Conservation (phyloP, 2,329 filamentous ascomycete genomes). For the Endoconidiophora laricicola region DNA sequence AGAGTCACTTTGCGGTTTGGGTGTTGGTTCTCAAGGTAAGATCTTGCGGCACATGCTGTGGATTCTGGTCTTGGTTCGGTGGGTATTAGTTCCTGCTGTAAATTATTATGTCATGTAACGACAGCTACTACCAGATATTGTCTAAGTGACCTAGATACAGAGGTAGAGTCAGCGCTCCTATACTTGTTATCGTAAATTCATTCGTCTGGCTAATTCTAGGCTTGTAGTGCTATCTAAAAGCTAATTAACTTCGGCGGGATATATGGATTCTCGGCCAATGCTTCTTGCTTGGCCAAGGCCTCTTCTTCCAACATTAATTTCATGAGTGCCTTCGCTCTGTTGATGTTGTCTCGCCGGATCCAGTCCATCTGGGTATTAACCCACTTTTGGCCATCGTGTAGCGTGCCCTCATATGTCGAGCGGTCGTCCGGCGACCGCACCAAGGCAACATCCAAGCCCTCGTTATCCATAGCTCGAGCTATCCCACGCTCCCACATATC, state of each 20-base stretch:
- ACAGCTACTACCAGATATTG: too few species aligned
- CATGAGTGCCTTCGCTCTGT: slow-evolving; percentile 25
- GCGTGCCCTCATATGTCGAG: slow-evolving; percentile 1
- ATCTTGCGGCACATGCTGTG: too few species aligned
- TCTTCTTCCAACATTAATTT: slow-evolving; percentile 26
- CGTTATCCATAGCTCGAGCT: slow-evolving; percentile 13
- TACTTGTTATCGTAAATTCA: too few species aligned
- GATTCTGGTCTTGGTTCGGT: too few species aligned
- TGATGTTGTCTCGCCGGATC: slow-evolving; percentile 24
- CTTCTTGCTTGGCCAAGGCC: slow-evolving; percentile 19
- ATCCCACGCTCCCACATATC: slow-evolving; percentile 34
- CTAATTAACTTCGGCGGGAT: slow-evolving; percentile 7
- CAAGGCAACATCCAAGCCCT: slow-evolving; percentile 3
- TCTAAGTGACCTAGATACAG: too few species aligned
- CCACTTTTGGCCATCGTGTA: slow-evolving; percentile 27
- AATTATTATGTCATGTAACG: too few species aligned
- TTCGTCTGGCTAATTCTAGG: too few species aligned
- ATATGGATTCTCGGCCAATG: slow-evolving; percentile 11
- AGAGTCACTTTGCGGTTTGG: too few species aligned
- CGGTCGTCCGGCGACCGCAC: neutral
- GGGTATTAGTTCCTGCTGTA: too few species aligned
- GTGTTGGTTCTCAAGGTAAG: too few species aligned
- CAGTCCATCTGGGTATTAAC: slow-evolving; percentile 24
- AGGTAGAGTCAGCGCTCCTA: too few species aligned
- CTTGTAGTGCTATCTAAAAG: neutral